Base-by-base conservation (phyloP, 208 protist genomes). In the Leishmania lainsoni region DNA sequence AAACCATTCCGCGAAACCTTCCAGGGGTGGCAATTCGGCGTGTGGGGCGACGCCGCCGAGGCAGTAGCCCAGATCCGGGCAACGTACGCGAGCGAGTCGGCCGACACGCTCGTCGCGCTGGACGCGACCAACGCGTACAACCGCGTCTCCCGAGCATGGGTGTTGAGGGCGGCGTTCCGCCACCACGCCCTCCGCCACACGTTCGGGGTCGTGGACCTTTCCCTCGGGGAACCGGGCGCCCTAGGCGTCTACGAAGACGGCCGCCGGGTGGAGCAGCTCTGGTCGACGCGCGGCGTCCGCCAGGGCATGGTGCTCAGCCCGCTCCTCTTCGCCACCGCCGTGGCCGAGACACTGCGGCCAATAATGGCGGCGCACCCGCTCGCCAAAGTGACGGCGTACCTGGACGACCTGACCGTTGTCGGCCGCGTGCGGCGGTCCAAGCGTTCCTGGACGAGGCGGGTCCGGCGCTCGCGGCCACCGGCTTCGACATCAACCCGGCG, bases 101-200 rank as follows among this genome's bases (percentile, higher is more conserved):
- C 59, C 42, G 81, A 85, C 68, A 83, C 76, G 17, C 26, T 86
- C 4, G 86, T 84, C 56, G 79, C 81, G 2, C 69, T 90, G 16
- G 86, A 90, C 68, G 86, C 77, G 32, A 65, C 79, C 3, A 90
- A 87, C 63, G 86, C 86, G 45, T 90, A 87, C 80, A 90, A 86
- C 66, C 48, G 65, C 0, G 61, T 90, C 5, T 76, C 52, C 0
- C 52, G 83, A 1, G 12, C 26, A 2, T 5, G 17, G 0, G 81
- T 87, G 0, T 68, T 90, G 4, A 20, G 59, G 59, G 79, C 68
- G 48, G 20, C 58, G 22, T 85, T 79, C 78, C 42, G 17, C 0
- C 45, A 78, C n/a, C 9, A 39, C 4, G 26, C 1, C 35, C 75
- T 86, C 66, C 51, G 45, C 14, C 74, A 52, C 17, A 26, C 81